Conservation (phyloP, 225 moss, liverwort and hornwort species). For the Physcomitrellopsis africana region DNA sequence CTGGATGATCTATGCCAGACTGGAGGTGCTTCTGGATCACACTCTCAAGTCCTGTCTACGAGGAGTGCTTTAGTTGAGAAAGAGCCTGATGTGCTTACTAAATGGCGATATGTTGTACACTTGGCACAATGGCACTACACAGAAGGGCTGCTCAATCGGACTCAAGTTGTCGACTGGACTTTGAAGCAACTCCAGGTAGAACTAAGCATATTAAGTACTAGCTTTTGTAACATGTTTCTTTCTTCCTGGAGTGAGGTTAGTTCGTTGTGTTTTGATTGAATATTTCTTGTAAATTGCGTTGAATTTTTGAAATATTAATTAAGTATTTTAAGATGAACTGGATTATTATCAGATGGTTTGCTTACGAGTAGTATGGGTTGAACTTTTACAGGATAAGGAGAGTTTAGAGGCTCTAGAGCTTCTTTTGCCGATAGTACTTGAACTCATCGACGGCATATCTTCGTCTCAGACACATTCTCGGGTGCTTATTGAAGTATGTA, state of each 20-base stretch:
- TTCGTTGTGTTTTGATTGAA: slow-evolving; percentile 9
- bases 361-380: slow-evolving; percentile 25
- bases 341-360: slow-evolving; percentile 21
- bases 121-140: slow-evolving; percentile 94
- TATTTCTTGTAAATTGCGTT: slow-evolving; percentile 7
- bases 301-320: slow-evolving; percentile 5
- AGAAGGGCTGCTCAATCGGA: slow-evolving; percentile 86
- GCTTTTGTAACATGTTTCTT: slow-evolving; percentile 4
- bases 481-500: slow-evolving; percentile 68
- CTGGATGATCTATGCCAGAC: slow-evolving; percentile 78
- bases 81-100: slow-evolving; percentile 62
- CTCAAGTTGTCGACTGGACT: slow-evolving; percentile 95
- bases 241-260: background rate
- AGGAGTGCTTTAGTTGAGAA: slow-evolving; percentile 44
- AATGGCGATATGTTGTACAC: slow-evolving; percentile 89
- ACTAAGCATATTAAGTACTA: slow-evolving; percentile 13
- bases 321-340: slow-evolving; percentile 4
- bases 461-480: slow-evolving; percentile 89
- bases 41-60: slow-evolving; percentile 37
- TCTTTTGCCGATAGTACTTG: slow-evolving; percentile 81
- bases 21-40: slow-evolving; percentile 50
- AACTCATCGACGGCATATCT: slow-evolving; percentile 80
- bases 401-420: slow-evolving; percentile 79
- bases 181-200: slow-evolving; percentile 87
- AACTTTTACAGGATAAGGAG: slow-evolving; percentile 80